These are phyloP conservation scores for Leucosporidium creatinivorum DNA, from an alignment of 768 basidiomycete species.

Conservation along the genomic window DNA sequence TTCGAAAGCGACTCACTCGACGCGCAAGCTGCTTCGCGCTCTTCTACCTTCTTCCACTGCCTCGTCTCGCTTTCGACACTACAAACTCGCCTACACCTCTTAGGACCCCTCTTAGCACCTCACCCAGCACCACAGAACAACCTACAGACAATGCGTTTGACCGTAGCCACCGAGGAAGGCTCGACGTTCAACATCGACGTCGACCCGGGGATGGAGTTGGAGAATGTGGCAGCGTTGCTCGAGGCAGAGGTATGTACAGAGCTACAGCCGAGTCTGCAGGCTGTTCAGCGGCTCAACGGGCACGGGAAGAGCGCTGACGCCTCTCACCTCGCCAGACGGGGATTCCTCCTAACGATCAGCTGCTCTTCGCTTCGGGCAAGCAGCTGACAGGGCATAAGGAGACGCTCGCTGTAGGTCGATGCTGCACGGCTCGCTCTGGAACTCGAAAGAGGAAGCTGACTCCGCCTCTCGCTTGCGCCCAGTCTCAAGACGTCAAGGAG, in stretches of 20 bases:
- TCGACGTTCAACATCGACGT: slow-evolving; percentile 56
- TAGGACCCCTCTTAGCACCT: neutral
- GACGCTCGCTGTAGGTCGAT: slow-evolving; percentile 51
- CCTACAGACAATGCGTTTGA: slow-evolving; percentile 40
- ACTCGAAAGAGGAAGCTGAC: neutral
- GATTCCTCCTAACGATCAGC: slow-evolving; percentile 64
- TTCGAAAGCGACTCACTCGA: neutral
- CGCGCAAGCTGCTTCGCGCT: neutral
- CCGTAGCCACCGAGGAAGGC: slow-evolving; percentile 44
- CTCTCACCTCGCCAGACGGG: slow-evolving; percentile 53
- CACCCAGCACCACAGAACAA: neutral
- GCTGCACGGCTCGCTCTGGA: neutral
- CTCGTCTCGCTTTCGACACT: neutral
- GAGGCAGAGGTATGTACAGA: slow-evolving; percentile 75
- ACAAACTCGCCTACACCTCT: neutral
- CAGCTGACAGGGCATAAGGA: slow-evolving; percentile 61
- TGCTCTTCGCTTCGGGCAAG: slow-evolving; percentile 58
- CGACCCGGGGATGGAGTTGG: slow-evolving; percentile 80
- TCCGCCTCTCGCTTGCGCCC: neutral
- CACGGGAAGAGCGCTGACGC: neutral
- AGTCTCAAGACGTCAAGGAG: slow-evolving; percentile 55
- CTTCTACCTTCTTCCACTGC: neutral
- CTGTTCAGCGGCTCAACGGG: neutral
- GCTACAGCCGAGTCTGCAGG: neutral
- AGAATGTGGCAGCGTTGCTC: slow-evolving; percentile 86